Base-by-base conservation (phyloP, 2,329 filamentous ascomycete genomes). In the Furcasterigmium furcatum region DNA sequence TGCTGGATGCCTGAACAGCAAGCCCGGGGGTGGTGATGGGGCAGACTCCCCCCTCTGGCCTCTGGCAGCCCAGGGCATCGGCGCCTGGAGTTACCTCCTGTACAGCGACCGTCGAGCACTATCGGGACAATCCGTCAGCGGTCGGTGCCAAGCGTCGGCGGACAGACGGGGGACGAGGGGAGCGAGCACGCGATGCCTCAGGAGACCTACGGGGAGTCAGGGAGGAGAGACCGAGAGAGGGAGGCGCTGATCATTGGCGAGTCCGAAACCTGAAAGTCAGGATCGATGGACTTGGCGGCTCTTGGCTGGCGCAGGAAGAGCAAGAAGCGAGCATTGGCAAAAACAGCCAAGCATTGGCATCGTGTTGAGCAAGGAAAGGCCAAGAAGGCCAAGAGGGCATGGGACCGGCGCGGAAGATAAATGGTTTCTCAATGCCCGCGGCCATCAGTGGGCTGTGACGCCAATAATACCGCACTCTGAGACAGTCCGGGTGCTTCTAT, bases 301-400 rank as follows among this genome's bases (percentile, higher is more conserved):
- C 40, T 42, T 42, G 40, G 40, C 40, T 42, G 40, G 27, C 18
- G 40, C 40, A 42, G 40, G 18, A 34, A 27, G 30, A 30, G 40
- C 29, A 42, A 21, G 40, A 42, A 32, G 39, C 24, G 39, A 32
- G 39, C 16, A 19, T 41, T 41, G 24, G 40, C 40, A 22, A 42
- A 16, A 21, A 42, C n/a, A 30, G 40, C 40, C 29, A 32, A 34
- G 40, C 34, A 36, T 36, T 36, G 34, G 34, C 34, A 19, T 19
- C 9, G 34, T 29, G 16, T 42, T 42, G 40, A n/a, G n/a, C n/a
- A n/a, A n/a, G 40, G 27, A 21, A 42, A 34, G 29, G 27, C 40
- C 34, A 36, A 36, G 34, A 36, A 35, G 34, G 30, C 30, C 30
- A 32, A 41, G 27, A 30, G 21, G 39, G 20, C 22, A 21, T 34